These are phyloP conservation scores for Pythium aristosporum DNA, from an alignment of 352 stramenopile species.

Conservation along the genomic window DNA sequence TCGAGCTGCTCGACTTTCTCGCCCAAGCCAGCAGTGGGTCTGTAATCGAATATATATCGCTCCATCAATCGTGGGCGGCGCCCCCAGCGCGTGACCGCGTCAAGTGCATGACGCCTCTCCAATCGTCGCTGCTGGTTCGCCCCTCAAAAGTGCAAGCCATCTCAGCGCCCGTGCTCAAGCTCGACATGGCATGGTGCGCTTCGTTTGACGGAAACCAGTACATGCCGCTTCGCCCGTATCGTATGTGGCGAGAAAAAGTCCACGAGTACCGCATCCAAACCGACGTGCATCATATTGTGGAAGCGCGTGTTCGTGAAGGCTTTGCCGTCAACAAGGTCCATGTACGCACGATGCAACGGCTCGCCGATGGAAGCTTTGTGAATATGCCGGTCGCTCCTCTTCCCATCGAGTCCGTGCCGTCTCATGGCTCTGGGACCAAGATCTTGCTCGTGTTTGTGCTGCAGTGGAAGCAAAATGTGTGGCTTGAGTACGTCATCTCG, in stretches of 20 bases:
- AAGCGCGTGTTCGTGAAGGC: conserved; percentile 77
- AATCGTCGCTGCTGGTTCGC: conserved; percentile 61
- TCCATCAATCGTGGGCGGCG: conserved; percentile 44
- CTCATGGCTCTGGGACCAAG: conserved; percentile 39
- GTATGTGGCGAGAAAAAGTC: conserved; percentile 86
- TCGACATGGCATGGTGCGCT: conserved; percentile 67
- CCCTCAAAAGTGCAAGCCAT: conserved; percentile 70
- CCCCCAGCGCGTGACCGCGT: conserved; percentile 7
- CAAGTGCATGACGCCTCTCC: conserved; percentile 55
- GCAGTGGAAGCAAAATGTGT: conserved; percentile 89
- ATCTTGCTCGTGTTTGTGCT: conserved; percentile 81
- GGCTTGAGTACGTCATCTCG: conserved; percentile 86
- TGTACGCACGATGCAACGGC: conserved; percentile 33
- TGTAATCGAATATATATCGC: conserved; percentile 59
- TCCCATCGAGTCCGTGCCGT: neutral
- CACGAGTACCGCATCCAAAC: conserved; percentile 87
- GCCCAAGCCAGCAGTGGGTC: conserved; percentile 65
- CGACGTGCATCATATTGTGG: conserved; percentile 77
- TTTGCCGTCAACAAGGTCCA: conserved; percentile 84
- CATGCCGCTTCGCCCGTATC: conserved; percentile 70
- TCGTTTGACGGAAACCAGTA: conserved; percentile 67
- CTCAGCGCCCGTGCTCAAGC: conserved; percentile 58
- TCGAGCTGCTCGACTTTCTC: conserved; percentile 75
- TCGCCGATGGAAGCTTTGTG: conserved; percentile 19
- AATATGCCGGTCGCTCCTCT: conserved; percentile 10